A percentile compares a stretch with the other conserved stretches of the same genome.
Evolutionary conservation across 2,329 filamentous ascomycete genomes (phyloP).

Genomic region (Tetracladium maxilliforme): DNA sequence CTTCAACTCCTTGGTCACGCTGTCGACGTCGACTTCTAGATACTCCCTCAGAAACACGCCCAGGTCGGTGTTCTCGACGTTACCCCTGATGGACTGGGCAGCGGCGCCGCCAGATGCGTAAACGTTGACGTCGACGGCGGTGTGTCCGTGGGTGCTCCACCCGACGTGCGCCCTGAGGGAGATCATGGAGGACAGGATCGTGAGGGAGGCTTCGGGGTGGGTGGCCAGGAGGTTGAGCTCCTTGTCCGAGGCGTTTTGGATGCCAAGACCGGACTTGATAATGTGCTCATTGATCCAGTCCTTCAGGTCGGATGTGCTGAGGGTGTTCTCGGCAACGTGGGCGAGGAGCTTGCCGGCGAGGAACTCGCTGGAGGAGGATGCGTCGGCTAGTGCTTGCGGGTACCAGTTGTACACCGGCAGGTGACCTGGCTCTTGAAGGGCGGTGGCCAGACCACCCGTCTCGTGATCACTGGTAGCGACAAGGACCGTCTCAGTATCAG

Average conservation of each 20-base stretch:
- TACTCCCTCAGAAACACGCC: constrained; percentile 71
- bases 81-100: constrained; percentile 57
- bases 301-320: constrained; percentile 27
- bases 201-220: constrained; percentile 34
- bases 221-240: constrained; percentile 57
- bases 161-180: constrained; percentile 79
- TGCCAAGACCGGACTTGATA: constrained; percentile 57
- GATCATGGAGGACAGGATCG: constrained; percentile 68
- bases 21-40: constrained; percentile 63
- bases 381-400: constrained; percentile 66
- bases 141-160: constrained; percentile 90
- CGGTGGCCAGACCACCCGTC: constrained; percentile 75
- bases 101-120: constrained; percentile 63
- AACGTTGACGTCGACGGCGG: constrained; percentile 89
- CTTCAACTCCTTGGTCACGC: constrained; percentile 62
- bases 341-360: constrained; percentile 46
- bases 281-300: constrained; percentile 56
- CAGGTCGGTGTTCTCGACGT: constrained; percentile 90
- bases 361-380: constrained; percentile 59
- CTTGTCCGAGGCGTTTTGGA: constrained; percentile 53
- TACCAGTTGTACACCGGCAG: constrained; percentile 70
- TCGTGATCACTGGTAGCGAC: constrained; percentile 93
- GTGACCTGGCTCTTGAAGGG: too few species aligned
- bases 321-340: constrained; percentile 30
- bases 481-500: constrained; percentile 60